A percentile compares a stretch with the other conserved stretches of the same genome.
These are phyloP conservation scores for Hsuehochloa calcarea DNA, from an alignment of 176 grass and related monocot genomes.

Conservation along the genomic window DNA sequence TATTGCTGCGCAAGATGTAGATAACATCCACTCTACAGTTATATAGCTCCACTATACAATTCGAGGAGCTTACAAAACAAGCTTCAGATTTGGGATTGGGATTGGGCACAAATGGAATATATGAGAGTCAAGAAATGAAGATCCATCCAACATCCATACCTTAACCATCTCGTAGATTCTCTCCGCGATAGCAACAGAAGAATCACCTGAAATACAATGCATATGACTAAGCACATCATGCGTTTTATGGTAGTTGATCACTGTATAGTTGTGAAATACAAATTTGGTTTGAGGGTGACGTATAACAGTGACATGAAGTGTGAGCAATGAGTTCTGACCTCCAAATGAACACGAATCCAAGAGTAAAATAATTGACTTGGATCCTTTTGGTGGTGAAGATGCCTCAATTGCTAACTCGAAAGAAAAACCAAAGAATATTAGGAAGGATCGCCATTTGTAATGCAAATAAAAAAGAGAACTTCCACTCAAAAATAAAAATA, in stretches of 20 bases:
- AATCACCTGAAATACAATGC: constrained; percentile 68
- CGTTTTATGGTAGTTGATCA: not conserved
- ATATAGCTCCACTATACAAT: not conserved
- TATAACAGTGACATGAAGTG: not conserved
- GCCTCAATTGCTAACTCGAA: constrained; percentile 84
- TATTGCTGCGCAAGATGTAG: not conserved
- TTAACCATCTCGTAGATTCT: constrained; percentile 80
- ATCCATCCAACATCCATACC: constrained; percentile 50
- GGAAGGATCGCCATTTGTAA: constrained; percentile 12
- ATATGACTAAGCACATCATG: constrained; percentile 15
- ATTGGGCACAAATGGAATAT: not conserved
- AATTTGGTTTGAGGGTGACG: not conserved
- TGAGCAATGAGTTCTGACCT: constrained; percentile 55
- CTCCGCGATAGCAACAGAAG: constrained; percentile 73
- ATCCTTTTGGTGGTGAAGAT: constrained; percentile 82
- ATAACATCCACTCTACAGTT: not conserved
- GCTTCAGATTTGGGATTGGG: not conserved
- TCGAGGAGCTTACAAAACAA: not conserved
- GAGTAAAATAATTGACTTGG: constrained; percentile 73
- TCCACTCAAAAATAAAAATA: constrained; percentile 20
- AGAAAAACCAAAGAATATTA: constrained; percentile 40
- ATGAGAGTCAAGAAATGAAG: constrained; percentile 2
- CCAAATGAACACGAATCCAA: constrained; percentile 37
- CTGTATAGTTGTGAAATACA: not conserved
- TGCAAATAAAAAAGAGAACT: not conserved